phyloP scores from a whole-genome alignment of 306 rosid species.

The Herpetospermum pedunculosum region DNA sequence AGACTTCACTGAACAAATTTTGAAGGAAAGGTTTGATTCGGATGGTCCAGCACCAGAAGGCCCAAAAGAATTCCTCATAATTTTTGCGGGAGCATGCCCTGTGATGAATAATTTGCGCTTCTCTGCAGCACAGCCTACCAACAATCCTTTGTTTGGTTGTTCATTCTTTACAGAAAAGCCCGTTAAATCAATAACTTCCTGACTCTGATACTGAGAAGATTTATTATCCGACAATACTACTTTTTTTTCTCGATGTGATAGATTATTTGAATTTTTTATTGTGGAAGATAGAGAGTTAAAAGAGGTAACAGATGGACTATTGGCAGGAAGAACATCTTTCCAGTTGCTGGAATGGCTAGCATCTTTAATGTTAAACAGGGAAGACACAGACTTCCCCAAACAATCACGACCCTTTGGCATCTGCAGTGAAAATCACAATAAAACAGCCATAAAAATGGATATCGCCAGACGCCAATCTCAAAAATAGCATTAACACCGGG shows the following conservation, averaged over 20 bases:
- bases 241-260: slow-evolving; percentile 19
- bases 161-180: slow-evolving; percentile 27
- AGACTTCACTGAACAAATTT: slow-evolving; percentile 18
- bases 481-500: not conserved
- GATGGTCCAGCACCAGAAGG: slow-evolving; percentile 24
- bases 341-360: slow-evolving; percentile 20
- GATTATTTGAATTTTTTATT: slow-evolving; percentile 24
- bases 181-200: slow-evolving; percentile 25
- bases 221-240: slow-evolving; percentile 24
- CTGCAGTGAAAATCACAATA: slow-evolving; percentile 32
- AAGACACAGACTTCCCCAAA: slow-evolving; percentile 25
- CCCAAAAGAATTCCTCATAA: slow-evolving; percentile 24
- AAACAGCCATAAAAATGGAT: not conserved
- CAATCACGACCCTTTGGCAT: slow-evolving; percentile 23
- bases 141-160: slow-evolving; percentile 21
- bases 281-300: slow-evolving; percentile 27
- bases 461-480: slow-evolving; percentile 13
- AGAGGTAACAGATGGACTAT: slow-evolving; percentile 57
- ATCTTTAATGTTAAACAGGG: slow-evolving; percentile 19
- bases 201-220: slow-evolving; percentile 23
- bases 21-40: slow-evolving; percentile 15
- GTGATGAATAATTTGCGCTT: slow-evolving; percentile 46
- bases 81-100: slow-evolving; percentile 29
- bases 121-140: slow-evolving; percentile 44
- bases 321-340: slow-evolving; percentile 65